phyloP scores from a whole-genome alignment of 75 land plant genomes.

The Pseudotsuga menziesii region DNA sequence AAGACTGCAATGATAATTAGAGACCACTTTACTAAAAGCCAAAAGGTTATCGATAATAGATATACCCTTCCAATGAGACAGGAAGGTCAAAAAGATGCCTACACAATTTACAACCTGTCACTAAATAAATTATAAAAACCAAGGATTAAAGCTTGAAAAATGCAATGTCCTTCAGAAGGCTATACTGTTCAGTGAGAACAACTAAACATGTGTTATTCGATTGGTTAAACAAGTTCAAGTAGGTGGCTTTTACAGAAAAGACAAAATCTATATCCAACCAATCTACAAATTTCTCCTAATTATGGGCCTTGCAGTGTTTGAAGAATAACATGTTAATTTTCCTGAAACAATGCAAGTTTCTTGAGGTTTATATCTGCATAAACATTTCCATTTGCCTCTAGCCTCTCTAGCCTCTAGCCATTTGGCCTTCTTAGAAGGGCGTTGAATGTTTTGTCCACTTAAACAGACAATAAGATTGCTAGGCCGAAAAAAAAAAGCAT shows the following conservation, averaged over 20 bases:
- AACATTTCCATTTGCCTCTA: neutral
- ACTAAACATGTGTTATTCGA: neutral
- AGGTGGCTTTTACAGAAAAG: neutral
- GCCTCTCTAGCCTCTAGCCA: too few species aligned
- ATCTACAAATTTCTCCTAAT: neutral
- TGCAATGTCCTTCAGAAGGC: neutral
- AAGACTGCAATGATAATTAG: neutral
- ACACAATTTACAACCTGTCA: neutral
- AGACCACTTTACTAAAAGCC: neutral
- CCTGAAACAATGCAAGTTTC: neutral
- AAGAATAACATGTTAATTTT: neutral
- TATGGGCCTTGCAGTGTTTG: neutral
- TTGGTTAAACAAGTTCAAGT: neutral
- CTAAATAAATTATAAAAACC: neutral
- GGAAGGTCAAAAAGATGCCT: neutral
- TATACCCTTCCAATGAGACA: neutral
- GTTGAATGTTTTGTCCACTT: neutral
- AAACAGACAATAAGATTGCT: neutral
- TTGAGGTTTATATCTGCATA: neutral
- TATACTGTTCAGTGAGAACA: neutral
- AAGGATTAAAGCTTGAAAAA: neutral
- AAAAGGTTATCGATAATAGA: neutral
- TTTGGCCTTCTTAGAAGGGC: neutral
- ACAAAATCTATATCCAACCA: neutral
- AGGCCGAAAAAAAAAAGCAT: neutral